These are phyloP conservation scores for Nakazawaea laoshanensis DNA, from an alignment of 805 yeast genomes.

Conservation along the genomic window DNA sequence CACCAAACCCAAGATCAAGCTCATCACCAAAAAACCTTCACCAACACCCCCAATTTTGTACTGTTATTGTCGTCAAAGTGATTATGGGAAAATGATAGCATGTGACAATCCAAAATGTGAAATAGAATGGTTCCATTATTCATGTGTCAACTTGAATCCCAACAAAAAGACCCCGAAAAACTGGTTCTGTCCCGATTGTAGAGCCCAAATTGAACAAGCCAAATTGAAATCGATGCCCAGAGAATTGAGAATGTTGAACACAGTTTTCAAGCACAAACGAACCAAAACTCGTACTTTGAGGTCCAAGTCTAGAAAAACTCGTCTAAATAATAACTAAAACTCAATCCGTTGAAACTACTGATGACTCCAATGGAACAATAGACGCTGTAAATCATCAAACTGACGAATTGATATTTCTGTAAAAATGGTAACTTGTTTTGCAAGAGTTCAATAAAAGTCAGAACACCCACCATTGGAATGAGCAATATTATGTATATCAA, in stretches of 20 bases:
- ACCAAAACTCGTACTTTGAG: neutral
- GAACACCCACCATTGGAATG: constrained; percentile 47
- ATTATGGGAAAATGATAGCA: constrained; percentile 88
- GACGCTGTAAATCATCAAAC: constrained; percentile 75
- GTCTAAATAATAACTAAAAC: constrained; percentile 83
- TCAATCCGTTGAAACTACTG: constrained; percentile 79
- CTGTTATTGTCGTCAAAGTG: constrained; percentile 46
- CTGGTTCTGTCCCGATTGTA: constrained; percentile 42
- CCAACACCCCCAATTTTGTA: too few species aligned
- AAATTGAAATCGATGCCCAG: neutral
- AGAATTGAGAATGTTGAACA: neutral
- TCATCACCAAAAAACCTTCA: constrained; percentile 1
- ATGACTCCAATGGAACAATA: constrained; percentile 84
- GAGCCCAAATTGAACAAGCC: neutral
- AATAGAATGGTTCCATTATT: constrained; percentile 58
- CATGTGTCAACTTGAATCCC: constrained; percentile 33
- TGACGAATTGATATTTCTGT: constrained; percentile 59
- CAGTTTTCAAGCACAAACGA: neutral
- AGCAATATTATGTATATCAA: constrained; percentile 60
- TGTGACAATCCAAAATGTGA: constrained; percentile 63
- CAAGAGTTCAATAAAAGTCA: constrained; percentile 42
- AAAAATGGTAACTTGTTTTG: constrained; percentile 44
- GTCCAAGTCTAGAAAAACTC: constrained; percentile 50
- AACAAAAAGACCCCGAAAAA: constrained; percentile 36
- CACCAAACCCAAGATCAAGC: neutral